A percentile compares a stretch with the other conserved stretches of the same genome.
Evolutionary conservation across 1,284 basidiomycete genomes (phyloP).

Genomic region (Rhodofomes roseus): DNA sequence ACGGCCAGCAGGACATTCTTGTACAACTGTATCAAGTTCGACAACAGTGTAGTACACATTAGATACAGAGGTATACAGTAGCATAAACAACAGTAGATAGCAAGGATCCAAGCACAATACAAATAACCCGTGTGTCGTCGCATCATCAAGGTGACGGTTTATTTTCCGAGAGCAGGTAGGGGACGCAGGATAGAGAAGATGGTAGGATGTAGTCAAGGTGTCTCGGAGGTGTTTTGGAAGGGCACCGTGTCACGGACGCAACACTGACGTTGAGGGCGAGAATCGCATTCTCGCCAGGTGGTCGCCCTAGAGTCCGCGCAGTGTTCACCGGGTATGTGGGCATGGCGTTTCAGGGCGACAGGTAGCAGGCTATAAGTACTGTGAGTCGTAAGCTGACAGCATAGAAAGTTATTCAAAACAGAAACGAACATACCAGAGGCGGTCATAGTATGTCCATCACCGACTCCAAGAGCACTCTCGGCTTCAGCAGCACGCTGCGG

Average conservation of each 20-base stretch:
- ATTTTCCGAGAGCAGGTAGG: background rate
- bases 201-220: background rate
- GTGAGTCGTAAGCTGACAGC: background rate
- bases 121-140: background rate
- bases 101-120: background rate
- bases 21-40: background rate
- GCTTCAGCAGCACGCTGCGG: slow-evolving; percentile 31
- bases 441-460: slow-evolving; percentile 29
- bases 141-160: background rate
- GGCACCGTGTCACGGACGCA: too few species aligned
- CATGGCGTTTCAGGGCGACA: too few species aligned
- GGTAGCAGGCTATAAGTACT: too few species aligned
- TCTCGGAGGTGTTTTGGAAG: too few species aligned
- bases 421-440: background rate
- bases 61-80: background rate
- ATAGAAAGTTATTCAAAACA: too few species aligned
- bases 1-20: background rate
- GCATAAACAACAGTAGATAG: background rate
- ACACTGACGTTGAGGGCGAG: too few species aligned
- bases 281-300: too few species aligned
- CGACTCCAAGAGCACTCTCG: slow-evolving; percentile 34
- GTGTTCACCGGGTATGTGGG: too few species aligned
- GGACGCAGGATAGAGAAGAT: background rate
- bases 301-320: too few species aligned
- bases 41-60: background rate